Base-by-base conservation (phyloP, 176 grass and related monocot species). In the Melocanna baccifera region DNA sequence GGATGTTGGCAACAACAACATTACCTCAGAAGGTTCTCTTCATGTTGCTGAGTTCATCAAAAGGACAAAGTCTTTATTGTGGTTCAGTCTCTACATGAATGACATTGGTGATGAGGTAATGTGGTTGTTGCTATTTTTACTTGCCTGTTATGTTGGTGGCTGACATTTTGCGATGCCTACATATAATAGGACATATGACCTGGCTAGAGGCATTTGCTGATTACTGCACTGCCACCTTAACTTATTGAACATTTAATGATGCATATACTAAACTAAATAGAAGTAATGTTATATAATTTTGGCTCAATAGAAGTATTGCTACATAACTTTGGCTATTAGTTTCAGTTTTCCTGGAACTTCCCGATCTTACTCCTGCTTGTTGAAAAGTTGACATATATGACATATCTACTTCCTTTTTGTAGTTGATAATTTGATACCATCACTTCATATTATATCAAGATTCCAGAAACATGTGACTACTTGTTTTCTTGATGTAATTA, bases 41-140 rank as follows among this genome's bases (percentile, higher is more conserved):
- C 86, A 90, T 72, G 88, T 96, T 78, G 93, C 96, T 7, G 88
- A 88, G 19, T 96, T 87, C 85, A 92, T 99, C 62, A 90, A 80
- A 87, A 93, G 71, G 62, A 96, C 93, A 39, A 94, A 89, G 71
- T 93, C 87, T 79, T 90, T 99, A 81, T 63, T 89, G 62, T 99
- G 96, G 96, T 75, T 99, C 81, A 96, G 94, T 83, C 93, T 99
- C 58, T 99, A 94, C 81, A 99, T 99, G 93, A 95, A 99, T 51
- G 96, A 99, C 67, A 89, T 99, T 47, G 76, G 93, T 1, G 93
- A 96, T 22, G 96, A 94, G 91, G 96, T 96, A 90, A 39, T 75
- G 63, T 5, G 62, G 13, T 52, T 79, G 50, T 55, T 75, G 25
- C 55, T 75, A 66, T 76, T 71, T 83, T 34, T 70, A 16, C 16